Conservation (phyloP, 129 eudicot genomes). For the Artemisia annua region DNA sequence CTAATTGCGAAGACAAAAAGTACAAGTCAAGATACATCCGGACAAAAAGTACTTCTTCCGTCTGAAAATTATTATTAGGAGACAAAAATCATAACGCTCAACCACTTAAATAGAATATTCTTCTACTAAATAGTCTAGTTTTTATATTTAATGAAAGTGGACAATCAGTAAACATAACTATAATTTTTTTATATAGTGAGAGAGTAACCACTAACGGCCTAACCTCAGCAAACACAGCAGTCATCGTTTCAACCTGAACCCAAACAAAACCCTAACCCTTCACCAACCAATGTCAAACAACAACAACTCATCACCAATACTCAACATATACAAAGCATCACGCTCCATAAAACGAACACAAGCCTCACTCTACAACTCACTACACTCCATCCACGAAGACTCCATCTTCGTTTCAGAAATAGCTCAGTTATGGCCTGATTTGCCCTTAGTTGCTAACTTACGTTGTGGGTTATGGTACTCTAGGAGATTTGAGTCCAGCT, state of each 20-base stretch:
- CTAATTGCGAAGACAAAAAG: no score
- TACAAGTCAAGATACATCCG: no score
- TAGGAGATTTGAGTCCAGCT: conserved; percentile 52
- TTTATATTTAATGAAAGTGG: no score
- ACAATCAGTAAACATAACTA: no score
- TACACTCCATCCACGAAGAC: conserved; percentile 79
- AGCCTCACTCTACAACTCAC: conserved; percentile 66
- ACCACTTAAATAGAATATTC: no score
- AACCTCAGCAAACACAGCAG: no score
- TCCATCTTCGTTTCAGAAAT: conserved; percentile 87
- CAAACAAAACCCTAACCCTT: background rate
- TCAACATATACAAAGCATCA: conserved; percentile 80
- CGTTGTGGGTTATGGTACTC: conserved; percentile 96
- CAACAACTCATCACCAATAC: conserved; percentile 29
- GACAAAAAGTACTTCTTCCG: no score
- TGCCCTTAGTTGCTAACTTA: conserved; percentile 82
- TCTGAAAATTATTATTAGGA: no score
- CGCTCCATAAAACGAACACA: conserved; percentile 67
- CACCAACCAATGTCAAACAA: conserved; percentile 48
- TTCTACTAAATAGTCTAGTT: no score
- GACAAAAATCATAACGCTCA: no score
- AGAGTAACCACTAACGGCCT: no score
- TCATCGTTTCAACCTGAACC: conserved; percentile 1
- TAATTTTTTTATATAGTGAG: no score
- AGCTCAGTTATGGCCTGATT: conserved; percentile 80